These are phyloP conservation scores for Pseudonectria foliicola DNA, from an alignment of 2,329 filamentous ascomycete species.

Conservation along the genomic window DNA sequence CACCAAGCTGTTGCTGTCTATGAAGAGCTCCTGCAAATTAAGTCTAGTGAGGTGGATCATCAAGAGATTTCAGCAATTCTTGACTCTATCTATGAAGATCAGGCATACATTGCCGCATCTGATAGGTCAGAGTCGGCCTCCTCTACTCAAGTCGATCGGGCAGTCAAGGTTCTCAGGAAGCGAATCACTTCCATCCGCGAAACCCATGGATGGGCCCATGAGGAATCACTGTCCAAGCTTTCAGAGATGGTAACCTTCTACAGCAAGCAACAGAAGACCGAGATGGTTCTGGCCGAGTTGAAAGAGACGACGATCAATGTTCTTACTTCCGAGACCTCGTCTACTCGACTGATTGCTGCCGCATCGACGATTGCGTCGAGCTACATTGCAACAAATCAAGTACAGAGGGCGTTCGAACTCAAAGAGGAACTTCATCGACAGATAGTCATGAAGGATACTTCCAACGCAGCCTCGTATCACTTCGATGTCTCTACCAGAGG, in stretches of 20 bases:
- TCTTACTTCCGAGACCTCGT: conserved; percentile 23
- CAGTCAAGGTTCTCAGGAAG: conserved; percentile 23
- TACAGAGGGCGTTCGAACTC: conserved; percentile 25
- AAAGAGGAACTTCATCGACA: conserved; percentile 31
- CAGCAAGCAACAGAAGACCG: conserved; percentile 24
- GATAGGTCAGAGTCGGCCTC: conserved; percentile 19
- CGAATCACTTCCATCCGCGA: conserved; percentile 24
- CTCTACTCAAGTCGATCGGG: conserved; percentile 22
- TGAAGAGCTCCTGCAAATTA: conserved; percentile 27
- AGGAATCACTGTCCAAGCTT: conserved; percentile 29
- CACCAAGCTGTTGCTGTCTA: conserved; percentile 28
- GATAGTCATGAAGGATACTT: conserved; percentile 29
- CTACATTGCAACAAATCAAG: conserved; percentile 28
- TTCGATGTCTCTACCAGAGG: conserved; percentile 28
- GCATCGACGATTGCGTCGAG: conserved; percentile 29
- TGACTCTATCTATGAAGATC: conserved; percentile 31
- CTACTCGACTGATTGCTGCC: conserved; percentile 23
- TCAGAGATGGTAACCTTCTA: conserved; percentile 29
- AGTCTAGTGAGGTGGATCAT: conserved; percentile 25
- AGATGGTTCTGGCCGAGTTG: conserved; percentile 25
- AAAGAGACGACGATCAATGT: conserved; percentile 27
- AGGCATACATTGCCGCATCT: conserved; percentile 18
- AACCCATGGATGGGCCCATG: conserved; percentile 31
- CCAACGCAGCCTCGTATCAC: conserved; percentile 15
- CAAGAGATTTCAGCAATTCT: conserved; percentile 27